These are phyloP conservation scores for Porphyrellus cyaneotinctus DNA, from an alignment of 768 basidiomycete species.

Conservation along the genomic window DNA sequence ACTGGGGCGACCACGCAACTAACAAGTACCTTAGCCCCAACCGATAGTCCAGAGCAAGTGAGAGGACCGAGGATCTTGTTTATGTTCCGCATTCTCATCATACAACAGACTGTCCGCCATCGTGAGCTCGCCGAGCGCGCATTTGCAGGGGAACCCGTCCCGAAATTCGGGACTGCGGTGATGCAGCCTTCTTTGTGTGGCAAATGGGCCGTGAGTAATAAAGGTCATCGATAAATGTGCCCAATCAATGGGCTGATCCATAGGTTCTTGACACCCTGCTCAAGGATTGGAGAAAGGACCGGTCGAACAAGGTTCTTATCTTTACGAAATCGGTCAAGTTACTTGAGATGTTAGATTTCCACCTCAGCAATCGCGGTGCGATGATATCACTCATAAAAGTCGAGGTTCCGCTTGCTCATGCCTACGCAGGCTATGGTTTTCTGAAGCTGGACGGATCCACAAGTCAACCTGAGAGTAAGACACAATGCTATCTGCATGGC, in stretches of 20 bases:
- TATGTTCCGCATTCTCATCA: background rate
- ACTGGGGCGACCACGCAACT: background rate
- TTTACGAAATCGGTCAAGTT: slow-evolving; percentile 93
- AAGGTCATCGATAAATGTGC: background rate
- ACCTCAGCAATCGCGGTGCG: slow-evolving; percentile 55
- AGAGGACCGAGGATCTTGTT: background rate
- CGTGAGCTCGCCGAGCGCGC: slow-evolving; percentile 57
- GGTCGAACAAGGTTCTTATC: slow-evolving; percentile 82
- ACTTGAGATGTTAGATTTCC: slow-evolving; percentile 78
- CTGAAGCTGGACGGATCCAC: slow-evolving; percentile 80
- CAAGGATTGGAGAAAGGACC: slow-evolving; percentile 60
- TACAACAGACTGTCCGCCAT: slow-evolving; percentile 45
- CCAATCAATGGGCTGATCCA: background rate
- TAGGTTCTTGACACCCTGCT: slow-evolving; percentile 69
- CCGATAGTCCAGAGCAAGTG: slow-evolving; percentile 68
- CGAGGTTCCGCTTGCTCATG: background rate
- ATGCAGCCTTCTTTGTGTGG: slow-evolving; percentile 69
- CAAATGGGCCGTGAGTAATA: slow-evolving; percentile 75
- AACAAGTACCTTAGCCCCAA: slow-evolving; percentile 45
- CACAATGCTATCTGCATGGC: background rate
- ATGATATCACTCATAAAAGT: background rate
- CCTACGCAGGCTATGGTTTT: slow-evolving; percentile 48
- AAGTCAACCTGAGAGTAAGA: slow-evolving; percentile 61
- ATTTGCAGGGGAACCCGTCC: slow-evolving; percentile 54
- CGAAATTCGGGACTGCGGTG: slow-evolving; percentile 60